Evolutionary conservation across 176 grass and related monocot species (phyloP), one percentile per base, ranked within the genome.

Genomic region (Hyparrhenia diplandra): DNA sequence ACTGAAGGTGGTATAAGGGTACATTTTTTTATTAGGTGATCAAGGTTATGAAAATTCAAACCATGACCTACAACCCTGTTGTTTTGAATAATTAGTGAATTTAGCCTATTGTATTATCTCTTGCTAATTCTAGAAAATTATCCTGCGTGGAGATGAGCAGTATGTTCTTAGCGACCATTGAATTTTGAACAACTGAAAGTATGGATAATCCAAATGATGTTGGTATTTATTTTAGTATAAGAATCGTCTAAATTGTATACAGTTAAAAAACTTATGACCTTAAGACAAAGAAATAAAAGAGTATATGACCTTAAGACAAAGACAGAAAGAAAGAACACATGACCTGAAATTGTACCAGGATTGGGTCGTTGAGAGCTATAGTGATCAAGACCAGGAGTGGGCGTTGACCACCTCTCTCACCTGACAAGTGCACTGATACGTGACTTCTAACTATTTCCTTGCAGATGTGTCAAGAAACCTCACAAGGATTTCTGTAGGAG

Each of bases 381-480:
- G 36, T 67, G 60, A 66, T 21, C 10, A 74, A 75, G 70, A 37
- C 77, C 20, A 73, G 59, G 47, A 58, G 31, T 32, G 31, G 31
- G 2, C 31, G 66, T n/a, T 68, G 55, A 46, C 64, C 49, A 46
- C 71, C 60, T 59, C 35, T 45, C 12, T 32, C 34, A 65, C 76
- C 58, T 78, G 67, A 64, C 73, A 34, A 37, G 27, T 25, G 51
- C 66, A 35, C 35, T 21, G 30, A 40, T 78, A 78, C 18, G 55
- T 76, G 20, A 67, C 46, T 65, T 78, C 80, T 83, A 69, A 67
- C 64, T 77, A 82, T 76, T 51, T 40, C 77, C 13, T 43, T 58
- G 13, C 37, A 62, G 28, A 43, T 83, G 28, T 69, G 14, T 49
- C 45, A 47, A 47, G 45, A 47, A 47, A 47, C 45, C 45, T 47